phyloP scores from a whole-genome alignment of 2,329 filamentous ascomycete species.

The Sodiomyces alkalinus region DNA sequence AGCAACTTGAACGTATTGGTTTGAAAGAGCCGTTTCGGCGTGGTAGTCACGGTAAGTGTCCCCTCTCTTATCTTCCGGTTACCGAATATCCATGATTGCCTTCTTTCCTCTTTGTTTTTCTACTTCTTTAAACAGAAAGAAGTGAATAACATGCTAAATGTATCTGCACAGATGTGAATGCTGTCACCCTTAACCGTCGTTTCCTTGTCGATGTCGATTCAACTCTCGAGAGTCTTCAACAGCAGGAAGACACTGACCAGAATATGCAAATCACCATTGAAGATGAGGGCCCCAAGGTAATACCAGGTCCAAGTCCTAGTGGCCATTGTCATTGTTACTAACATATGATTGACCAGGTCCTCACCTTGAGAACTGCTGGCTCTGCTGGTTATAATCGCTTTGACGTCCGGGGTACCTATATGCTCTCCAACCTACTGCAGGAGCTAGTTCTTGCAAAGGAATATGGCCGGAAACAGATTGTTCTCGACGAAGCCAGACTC shows the following conservation, averaged over 20 bases:
- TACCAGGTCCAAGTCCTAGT: constrained; percentile 2
- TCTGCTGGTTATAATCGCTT: constrained; percentile 79
- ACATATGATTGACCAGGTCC: constrained; percentile 35
- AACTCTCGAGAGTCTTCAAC: constrained; percentile 63
- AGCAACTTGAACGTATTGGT: constrained; percentile 36
- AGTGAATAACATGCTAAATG: background rate
- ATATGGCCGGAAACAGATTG: constrained; percentile 75
- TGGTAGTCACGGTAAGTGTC: constrained; percentile 39
- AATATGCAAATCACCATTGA: constrained; percentile 98
- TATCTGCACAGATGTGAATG: background rate
- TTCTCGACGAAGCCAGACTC: constrained; percentile 78
- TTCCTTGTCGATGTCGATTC: constrained; percentile 79
- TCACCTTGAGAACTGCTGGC: constrained; percentile 69
- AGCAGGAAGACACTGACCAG: constrained; percentile 80
- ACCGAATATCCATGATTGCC: too few relatives aligned
- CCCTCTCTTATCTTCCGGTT: too few relatives aligned
- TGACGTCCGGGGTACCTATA: constrained; percentile 90
- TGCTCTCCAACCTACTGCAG: constrained; percentile 91
- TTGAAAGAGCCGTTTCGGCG: constrained; percentile 39
- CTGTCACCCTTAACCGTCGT: constrained; percentile 39
- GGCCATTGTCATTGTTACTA: constrained; percentile 4
- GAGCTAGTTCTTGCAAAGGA: constrained; percentile 88
- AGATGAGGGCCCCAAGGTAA: constrained; percentile 79
- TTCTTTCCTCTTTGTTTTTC: too few relatives aligned
- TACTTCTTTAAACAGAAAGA: background rate